Conservation (phyloP, 768 basidiomycete genomes). For the Lentinula guzmanii region DNA sequence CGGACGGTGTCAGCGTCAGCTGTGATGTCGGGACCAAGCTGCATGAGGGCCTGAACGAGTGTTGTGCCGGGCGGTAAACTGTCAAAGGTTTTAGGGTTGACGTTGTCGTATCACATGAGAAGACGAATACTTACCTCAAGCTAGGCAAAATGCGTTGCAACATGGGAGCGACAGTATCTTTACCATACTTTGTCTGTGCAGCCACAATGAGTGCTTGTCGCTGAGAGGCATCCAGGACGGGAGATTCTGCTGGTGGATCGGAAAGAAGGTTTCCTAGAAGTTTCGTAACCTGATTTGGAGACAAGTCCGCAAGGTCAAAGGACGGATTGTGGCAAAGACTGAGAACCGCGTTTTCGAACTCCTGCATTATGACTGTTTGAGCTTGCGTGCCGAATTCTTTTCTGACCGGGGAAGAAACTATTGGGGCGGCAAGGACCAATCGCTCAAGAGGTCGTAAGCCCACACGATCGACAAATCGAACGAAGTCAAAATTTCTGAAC, state of each 20-base stretch:
- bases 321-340: conserved; percentile 75
- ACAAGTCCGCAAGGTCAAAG: conserved; percentile 77
- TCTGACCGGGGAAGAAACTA: conserved; percentile 51
- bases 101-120: conserved; percentile 12
- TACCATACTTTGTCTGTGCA: conserved; percentile 74
- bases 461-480: conserved; percentile 77
- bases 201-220: conserved; percentile 71
- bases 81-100: conserved; percentile 7
- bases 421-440: conserved; percentile 69
- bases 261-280: conserved; percentile 77
- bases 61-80: conserved; percentile 66
- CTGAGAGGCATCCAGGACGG: conserved; percentile 66
- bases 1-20: conserved; percentile 65
- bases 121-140: conserved; percentile 47
- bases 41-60: conserved; percentile 68
- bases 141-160: conserved; percentile 69
- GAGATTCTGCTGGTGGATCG: conserved; percentile 61
- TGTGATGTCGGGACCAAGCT: conserved; percentile 77
- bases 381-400: conserved; percentile 63
- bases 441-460: conserved; percentile 77
- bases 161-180: conserved; percentile 68
- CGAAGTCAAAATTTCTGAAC: conserved; percentile 79
- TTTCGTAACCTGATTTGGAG: conserved; percentile 68
- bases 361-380: conserved; percentile 58
- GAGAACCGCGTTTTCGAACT: conserved; percentile 75